Evolutionary conservation across 345 rosid species (phyloP), one percentile per base, ranked within the genome.

Genomic region (Salix caprea): DNA sequence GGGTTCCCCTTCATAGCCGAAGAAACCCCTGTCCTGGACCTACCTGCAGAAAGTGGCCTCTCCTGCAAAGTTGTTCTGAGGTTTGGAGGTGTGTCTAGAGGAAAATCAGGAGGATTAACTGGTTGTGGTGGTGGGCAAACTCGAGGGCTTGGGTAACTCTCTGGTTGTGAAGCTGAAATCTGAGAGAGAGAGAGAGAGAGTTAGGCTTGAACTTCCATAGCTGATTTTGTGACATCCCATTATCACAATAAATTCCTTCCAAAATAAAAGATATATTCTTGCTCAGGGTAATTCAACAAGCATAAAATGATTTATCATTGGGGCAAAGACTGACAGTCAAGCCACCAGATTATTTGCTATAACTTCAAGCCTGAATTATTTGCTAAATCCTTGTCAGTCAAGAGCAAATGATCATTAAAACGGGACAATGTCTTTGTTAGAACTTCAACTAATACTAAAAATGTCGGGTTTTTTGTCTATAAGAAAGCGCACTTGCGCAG

Each of bases 41-140:
- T 92, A 70, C 99, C 97, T 75, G 98, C 97, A 84, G 99, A 96
- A 74, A 96, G 71, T 37, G 99, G 96, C 87, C 97, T 87, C 72
- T 92, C 98, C 15, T 90, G 96, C 87, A 91, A 86, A 77, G 88
- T 30, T 30, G 32, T 96, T 86, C 97, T 83, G 52, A 91, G 99
- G 84, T 96, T 96, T 52, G 98, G 93, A 68, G 99, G 99, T n/a
- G 97, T 90, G 58, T 93, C 96, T 18, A 86, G 93, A 69, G 94
- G 86, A 83, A 96, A 96, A 84, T 93, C 94, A 5, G 97, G 88
- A 74, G 91, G 93, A 70, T 86, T 86, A 77, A 93, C 83, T 69
- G 94, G 96, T 76, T 93, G 96, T 67, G 85, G 93, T 11, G 87
- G 80, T 50, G 90, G 74, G 58, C 96, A 81, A 36, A 79, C 80